Base-by-base conservation (phyloP, 1,139 yeast genomes). In the Diutina rugosa region DNA sequence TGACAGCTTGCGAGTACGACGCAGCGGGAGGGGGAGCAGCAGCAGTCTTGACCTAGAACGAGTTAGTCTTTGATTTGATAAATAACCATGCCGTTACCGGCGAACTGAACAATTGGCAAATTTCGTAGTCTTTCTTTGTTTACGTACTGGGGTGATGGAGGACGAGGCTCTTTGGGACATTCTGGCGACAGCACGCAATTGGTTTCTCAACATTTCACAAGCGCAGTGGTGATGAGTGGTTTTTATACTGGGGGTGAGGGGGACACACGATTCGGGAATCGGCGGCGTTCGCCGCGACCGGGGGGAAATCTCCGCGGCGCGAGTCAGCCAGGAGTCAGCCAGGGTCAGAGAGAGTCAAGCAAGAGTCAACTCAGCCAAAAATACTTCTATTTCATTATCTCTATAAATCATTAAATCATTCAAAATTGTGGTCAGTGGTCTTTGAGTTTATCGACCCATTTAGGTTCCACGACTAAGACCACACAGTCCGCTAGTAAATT, bases 1-100 rank as follows among this genome's bases (percentile, higher is more conserved):
- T 90, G 72, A 90, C 81, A 55, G 97, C 97, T 71, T 90, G 97
- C 51, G 96, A 87, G 73, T 91, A 91, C 18, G 96, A 83, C 57
- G 97, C 97, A 55, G 96, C 97, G 61, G 97, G 96, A 59, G 95
- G 90, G 64, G 98, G 97, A 46, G 97, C 97, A 63, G 78, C 78
- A 60, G 82, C 77, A 57, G 54, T 51, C n/a, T 48, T 48, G 7
- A 48, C 51, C 51, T 48, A 14, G 7, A 14, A 10, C 9, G 2
- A 28, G 51, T 48, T 46, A 46, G 48, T 21, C 5, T n/a, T n/a
- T 16, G 46, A 18, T 8, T n/a, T 16, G 46, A 18, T 18, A 8
- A 4, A 18, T 2, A 9, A 29, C 1, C 2, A 12, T 3, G 49
- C 32, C 32, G 49, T 12, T 46, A 28, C 32, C 49, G 46, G 46